Base-by-base conservation (phyloP, 768 basidiomycete species). In the Mrakia hoshinonis region DNA sequence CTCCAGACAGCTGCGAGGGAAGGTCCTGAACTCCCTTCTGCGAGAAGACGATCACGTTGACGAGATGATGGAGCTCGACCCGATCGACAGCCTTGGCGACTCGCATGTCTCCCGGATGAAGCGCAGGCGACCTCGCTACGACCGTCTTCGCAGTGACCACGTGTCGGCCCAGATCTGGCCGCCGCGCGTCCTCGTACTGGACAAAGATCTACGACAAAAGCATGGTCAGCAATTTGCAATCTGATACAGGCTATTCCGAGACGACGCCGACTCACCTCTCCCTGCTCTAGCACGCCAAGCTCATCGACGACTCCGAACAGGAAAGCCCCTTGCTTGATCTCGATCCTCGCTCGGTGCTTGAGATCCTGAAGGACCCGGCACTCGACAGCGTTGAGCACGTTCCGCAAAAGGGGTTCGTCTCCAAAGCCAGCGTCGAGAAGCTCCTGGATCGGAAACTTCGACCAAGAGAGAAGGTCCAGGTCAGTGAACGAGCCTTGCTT, bases 271-370 rank as follows among this genome's bases (percentile, higher is more conserved):
- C 62, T 79, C 4, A 79, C 69, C 1, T 77, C 77, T 5, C 72
- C 69, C 69, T 79, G 78, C 63, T 79, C 79, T 0, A 77, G 76
- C 34, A 79, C 69, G 1, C 77, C 78, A 4, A 73, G 69, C 69
- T 79, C 79, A 67, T 79, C 79, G 0, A 77, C 77, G 48, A 79
- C 76, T 47, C 78, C 78, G 76, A 78, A 77, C n/a, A 79, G 67
- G 69, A 77, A 79, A 5, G 78, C 79, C 0, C 79, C 79, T 43
- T 63, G 51, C 24, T 76, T 71, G 13, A 79, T 69, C 31, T 74
- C 68, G 34, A 79, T 73, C 31, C 77, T 73, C n/a, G 78, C 78
- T 66, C 76, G 68, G 77, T 78, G 78, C 70, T 78, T 78, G 22
- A 79, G 75, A 72, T 79, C 79, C 62, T 78, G 77, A 2, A 79